phyloP scores from a whole-genome alignment of 1,284 basidiomycete species.

The Sporisorium sorghi region DNA sequence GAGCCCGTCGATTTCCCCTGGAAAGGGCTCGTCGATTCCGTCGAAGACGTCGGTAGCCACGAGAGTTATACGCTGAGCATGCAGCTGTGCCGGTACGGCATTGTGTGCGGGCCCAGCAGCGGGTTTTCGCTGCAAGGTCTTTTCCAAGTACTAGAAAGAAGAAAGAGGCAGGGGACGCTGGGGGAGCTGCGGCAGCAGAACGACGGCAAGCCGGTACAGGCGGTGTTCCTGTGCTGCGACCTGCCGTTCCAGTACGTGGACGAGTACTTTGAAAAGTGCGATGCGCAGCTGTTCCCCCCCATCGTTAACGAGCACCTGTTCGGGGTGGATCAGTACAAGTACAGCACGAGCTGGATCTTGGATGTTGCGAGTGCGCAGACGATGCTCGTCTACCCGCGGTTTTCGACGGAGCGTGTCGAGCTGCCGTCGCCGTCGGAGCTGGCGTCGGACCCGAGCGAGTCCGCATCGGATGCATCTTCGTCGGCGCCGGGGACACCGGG shows the following conservation, averaged over 20 bases:
- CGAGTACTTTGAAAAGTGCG: conserved; percentile 46
- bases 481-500: background rate
- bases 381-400: conserved; percentile 42
- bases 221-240: conserved; percentile 53
- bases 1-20: conserved; percentile 49
- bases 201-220: conserved; percentile 35
- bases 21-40: conserved; percentile 36
- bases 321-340: conserved; percentile 40
- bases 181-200: conserved; percentile 24
- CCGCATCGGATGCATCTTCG: conserved; percentile 16
- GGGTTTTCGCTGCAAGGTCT: conserved; percentile 45
- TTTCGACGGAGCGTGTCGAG: conserved; percentile 1
- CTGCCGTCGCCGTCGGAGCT: conserved; percentile 18
- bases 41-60: conserved; percentile 30
- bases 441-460: conserved; percentile 9
- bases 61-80: conserved; percentile 40
- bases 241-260: conserved; percentile 52
- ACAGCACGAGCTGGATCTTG: conserved; percentile 38
- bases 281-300: conserved; percentile 13
- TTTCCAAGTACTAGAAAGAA: conserved; percentile 36
- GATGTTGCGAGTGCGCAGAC: conserved; percentile 24
- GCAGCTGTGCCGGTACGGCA: conserved; percentile 44
- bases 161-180: conserved; percentile 32
- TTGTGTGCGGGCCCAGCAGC: conserved; percentile 44
- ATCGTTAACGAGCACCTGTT: conserved; percentile 49